Evolutionary conservation across 2,329 filamentous ascomycete genomes (phyloP).

Genomic region (Colletotrichum musae): DNA sequence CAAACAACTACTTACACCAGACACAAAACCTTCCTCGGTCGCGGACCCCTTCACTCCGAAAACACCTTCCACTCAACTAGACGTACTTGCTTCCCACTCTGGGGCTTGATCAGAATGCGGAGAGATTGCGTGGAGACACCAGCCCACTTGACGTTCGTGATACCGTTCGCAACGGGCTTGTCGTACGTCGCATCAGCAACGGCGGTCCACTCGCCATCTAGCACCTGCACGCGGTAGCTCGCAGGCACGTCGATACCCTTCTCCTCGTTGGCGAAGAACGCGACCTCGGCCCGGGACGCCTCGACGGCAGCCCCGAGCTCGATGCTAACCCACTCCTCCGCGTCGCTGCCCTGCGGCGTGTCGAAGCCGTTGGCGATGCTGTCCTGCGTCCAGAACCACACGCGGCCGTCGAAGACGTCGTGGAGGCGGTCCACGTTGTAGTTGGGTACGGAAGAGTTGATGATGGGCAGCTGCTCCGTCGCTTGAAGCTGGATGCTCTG

Average conservation of each 20-base stretch:
- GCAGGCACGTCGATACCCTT: slow-evolving; percentile 22
- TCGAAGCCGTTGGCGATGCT: slow-evolving; percentile 22
- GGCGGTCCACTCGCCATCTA: slow-evolving; percentile 21
- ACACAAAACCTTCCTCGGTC: no score
- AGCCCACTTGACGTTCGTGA: slow-evolving; percentile 29
- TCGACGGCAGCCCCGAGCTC: slow-evolving; percentile 14
- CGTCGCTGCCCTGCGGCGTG: slow-evolving; percentile 9
- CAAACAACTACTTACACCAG: no score
- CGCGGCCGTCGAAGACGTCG: slow-evolving; percentile 26
- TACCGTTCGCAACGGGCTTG: slow-evolving; percentile 20
- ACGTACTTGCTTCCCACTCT: slow-evolving; percentile 21
- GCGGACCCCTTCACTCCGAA: neutral
- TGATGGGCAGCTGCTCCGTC: neutral
- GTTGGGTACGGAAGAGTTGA: slow-evolving; percentile 24
- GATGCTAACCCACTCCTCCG: slow-evolving; percentile 27
- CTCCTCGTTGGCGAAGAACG: slow-evolving; percentile 27
- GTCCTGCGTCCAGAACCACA: slow-evolving; percentile 32
- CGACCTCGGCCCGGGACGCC: slow-evolving; percentile 9
- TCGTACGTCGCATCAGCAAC: slow-evolving; percentile 13
- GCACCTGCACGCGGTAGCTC: slow-evolving; percentile 19
- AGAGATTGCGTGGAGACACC: slow-evolving; percentile 4
- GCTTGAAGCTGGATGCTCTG: slow-evolving; percentile 20
- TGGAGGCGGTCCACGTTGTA: slow-evolving; percentile 21
- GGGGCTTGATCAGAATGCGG: slow-evolving; percentile 14
- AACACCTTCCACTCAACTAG: slow-evolving; percentile 27